Evolutionary conservation across 192 early-diverging fungal genomes (phyloP), one percentile per base, ranked within the genome.

Genomic region (Kappamyces sp.): DNA sequence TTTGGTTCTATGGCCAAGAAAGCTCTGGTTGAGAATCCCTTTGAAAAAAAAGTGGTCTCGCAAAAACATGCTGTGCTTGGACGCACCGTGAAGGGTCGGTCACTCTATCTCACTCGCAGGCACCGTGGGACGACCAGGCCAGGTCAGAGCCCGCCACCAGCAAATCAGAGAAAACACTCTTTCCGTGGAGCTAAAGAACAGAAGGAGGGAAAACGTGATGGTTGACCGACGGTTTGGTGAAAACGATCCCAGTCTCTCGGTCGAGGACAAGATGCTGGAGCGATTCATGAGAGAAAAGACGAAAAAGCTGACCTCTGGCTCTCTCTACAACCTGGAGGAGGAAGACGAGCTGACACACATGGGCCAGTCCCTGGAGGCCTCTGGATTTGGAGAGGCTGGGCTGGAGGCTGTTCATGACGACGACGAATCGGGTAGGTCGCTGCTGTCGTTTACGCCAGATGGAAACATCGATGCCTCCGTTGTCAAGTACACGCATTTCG

Each of bases 141-240:
- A 86, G 44, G 82, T 87, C 3, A 85, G 89, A 61, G 90, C 94
- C 69, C 71, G 83, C 47, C 91, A 88, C 3, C 79, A 90, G 39
- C 89, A 98, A 58, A 87, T 82, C 61, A 79, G 97, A 46, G 88
- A 88, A 66, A 82, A 88, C 51, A 96, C 91, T 2, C 66, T 99
- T 37, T 74, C 87, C 2, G 73, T 84, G 15, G 92, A 95, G 72
- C 68, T 90, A 58, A 66, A 81, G 40, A 80, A 80, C 36, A 82
- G 83, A 41, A 76, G 82, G 58, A 86, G 84, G 47, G 72, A 76
- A 15, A 84, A 87, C 51, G 84, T 85, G 5, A 72, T 99, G 37
- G 81, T 94, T 9, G 97, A 99, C 76, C 77, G 86, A 47, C 88
- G 97, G 53, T 92, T 99, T 71, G 97, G 95, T 64, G 97, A 98